Base-by-base conservation (phyloP, 2,329 filamentous ascomycete genomes). In the Neofusicoccum laricinum region DNA sequence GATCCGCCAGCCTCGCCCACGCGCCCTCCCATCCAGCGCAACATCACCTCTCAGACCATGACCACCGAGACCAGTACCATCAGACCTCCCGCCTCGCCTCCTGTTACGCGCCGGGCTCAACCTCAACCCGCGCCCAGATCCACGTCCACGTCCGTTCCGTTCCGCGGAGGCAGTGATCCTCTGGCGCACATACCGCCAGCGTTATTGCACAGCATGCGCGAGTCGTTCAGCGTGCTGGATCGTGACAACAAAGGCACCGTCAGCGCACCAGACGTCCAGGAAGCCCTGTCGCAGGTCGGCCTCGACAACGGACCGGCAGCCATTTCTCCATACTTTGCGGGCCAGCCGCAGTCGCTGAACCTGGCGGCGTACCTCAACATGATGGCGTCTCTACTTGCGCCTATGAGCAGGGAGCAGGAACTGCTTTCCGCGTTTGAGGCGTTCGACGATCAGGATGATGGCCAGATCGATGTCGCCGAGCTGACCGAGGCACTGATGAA, bases 401-500 rank as follows among this genome's bases (percentile, higher is more conserved):
- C 88, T 0, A 82, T 98, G 17, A 96, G 92, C 0, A 88, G 91
- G 0, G 86, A 88, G 21, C 85, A 87, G 15, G 95, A 99, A 74
- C 84, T 99, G 10, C 81, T 92, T 19, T 94, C 93, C 1, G 95
- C 95, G 0, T 94, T 99, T 69, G 92, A 92, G 2, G 95, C 95
- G 0, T 98, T 98, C 74, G 95, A 99, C 73, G 91, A 96, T 67
- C 93, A 96, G 67, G 95, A 99, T 75, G 95, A 91, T 71, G 95
- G 95, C 2, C 93, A 97, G 77, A 88, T 98, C 43, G 93, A 98
- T 73, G 80, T 96, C 19, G 85, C 81, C 0, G 92, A 97, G 76
- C 79, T 99, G 67, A 87, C 90, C 50, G 91, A 95, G 69, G 92
- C 94, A 0, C 77, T 99, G 49, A 78, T 36, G 43, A 53, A 58